phyloP scores from a whole-genome alignment of 345 rosid genomes.

The Populus deltoides region DNA sequence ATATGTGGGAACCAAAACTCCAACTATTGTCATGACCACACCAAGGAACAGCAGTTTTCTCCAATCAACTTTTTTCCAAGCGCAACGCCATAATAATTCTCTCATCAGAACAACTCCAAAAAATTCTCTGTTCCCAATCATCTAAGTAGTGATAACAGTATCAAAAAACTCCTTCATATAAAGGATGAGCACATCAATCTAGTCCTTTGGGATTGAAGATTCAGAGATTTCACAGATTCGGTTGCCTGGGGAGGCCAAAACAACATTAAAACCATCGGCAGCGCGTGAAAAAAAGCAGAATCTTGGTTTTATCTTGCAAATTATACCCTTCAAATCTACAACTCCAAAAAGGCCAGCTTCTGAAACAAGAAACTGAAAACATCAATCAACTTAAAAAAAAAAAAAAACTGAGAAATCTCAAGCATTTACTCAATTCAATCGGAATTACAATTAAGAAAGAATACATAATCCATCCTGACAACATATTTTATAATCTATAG shows the following conservation, averaged over 20 bases:
- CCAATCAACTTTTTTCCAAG: conserved; percentile 47
- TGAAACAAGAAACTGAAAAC: neutral
- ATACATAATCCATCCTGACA: no score
- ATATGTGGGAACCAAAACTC: conserved; percentile 47
- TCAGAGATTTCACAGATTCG: neutral
- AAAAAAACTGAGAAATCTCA: no score
- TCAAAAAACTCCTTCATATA: neutral
- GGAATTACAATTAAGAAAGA: no score
- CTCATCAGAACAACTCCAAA: conserved; percentile 21
- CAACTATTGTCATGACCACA: conserved; percentile 43
- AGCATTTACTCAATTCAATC: no score
- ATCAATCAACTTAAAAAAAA: neutral
- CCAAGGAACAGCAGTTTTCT: conserved; percentile 53
- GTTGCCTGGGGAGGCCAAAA: neutral
- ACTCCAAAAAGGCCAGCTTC: neutral
- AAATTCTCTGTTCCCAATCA: neutral
- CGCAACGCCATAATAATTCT: conserved; percentile 31
- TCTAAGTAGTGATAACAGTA: neutral
- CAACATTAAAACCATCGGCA: neutral
- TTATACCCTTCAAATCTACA: neutral
- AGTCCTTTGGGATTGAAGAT: neutral
- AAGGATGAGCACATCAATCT: no score
- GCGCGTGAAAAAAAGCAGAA: neutral
- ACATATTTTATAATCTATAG: no score
- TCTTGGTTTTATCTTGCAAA: neutral